Evolutionary conservation across 306 rosid genomes (phyloP), one percentile per base, ranked within the genome.

Genomic region (Luffa aegyptiaca): DNA sequence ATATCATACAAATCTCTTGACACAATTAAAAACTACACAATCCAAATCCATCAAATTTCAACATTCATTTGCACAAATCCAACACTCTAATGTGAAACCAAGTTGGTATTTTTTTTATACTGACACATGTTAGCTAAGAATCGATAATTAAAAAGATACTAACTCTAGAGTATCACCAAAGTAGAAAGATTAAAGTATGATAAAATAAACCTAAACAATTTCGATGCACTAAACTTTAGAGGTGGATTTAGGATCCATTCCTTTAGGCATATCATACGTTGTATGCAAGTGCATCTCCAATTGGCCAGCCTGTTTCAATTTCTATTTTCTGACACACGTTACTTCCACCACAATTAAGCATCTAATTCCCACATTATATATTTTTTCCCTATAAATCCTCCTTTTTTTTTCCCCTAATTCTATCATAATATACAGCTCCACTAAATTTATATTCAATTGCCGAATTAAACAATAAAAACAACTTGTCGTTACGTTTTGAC

Each of bases 331-430:
- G 75, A 68, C 16, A 31, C 57, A 46, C 77, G 26, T 48, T 73
- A 8, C 77, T 73, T 73, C 77, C 26, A 46, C 59, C 44, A 33
- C 59, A 73, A 48, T 73, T 73, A 73, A 73, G 77, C 59, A 73
- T 72, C 4, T 26, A 31, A 41, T 42, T 41, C 10, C 77, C 5
- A 21, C n/a, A 21, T 13, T 61, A 10, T 2, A 21, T 13, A 20
- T 26, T 1, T 4, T 59, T 33, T 11, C 64, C 10, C n/a, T 57
- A 1, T 20, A n/a, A 39, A 39, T 39, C 5, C 42, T 39, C 42
- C 5, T 39, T 4, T 39, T 39, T 39, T 48, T 10, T 10, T 10
- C 3, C 12, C 49, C 52, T 48, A 48, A 10, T 10, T 10, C 52
- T 48, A 48, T 10, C 14, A 26, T 26, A 26, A 26, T 26, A 0